Conservation (phyloP, 345 rosid species). For the Citrus medica region DNA sequence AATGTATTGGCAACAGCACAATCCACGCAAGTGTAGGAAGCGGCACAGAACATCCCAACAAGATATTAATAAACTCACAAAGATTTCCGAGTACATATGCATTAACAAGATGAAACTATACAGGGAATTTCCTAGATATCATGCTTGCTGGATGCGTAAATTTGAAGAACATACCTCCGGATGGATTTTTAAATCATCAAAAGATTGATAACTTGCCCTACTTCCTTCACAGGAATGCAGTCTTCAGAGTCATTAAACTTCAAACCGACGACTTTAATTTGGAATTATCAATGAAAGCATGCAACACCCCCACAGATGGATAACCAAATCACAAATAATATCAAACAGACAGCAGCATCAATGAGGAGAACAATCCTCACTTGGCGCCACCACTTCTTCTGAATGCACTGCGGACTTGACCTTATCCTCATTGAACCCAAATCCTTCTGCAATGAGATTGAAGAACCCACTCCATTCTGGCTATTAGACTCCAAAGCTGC, state of each 20-base stretch:
- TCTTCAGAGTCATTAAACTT: background rate
- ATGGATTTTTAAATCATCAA: background rate
- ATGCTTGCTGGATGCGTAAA: background rate
- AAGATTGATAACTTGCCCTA: background rate
- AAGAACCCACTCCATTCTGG: conserved; percentile 38
- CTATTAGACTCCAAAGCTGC: conserved; percentile 31
- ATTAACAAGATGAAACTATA: conserved; percentile 11
- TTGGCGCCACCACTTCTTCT: conserved; percentile 70
- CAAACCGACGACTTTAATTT: background rate
- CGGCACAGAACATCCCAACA: background rate
- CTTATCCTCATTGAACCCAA: conserved; percentile 57
- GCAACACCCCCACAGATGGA: conserved; percentile 52
- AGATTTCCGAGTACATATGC: background rate
- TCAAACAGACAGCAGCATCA: conserved; percentile 68
- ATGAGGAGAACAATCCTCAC: conserved; percentile 72
- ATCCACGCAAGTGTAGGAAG: background rate
- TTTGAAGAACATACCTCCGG: conserved; percentile 6
- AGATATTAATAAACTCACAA: background rate
- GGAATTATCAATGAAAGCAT: conserved; percentile 34
- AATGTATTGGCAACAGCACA: background rate
- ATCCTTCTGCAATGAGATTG: conserved; percentile 55
- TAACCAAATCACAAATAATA: conserved; percentile 67
- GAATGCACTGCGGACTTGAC: conserved; percentile 48
- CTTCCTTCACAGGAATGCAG: background rate
- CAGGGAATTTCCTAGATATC: conserved; percentile 4